Conservation (phyloP, 129 eudicot genomes). For the Saposhnikovia divaricata region DNA sequence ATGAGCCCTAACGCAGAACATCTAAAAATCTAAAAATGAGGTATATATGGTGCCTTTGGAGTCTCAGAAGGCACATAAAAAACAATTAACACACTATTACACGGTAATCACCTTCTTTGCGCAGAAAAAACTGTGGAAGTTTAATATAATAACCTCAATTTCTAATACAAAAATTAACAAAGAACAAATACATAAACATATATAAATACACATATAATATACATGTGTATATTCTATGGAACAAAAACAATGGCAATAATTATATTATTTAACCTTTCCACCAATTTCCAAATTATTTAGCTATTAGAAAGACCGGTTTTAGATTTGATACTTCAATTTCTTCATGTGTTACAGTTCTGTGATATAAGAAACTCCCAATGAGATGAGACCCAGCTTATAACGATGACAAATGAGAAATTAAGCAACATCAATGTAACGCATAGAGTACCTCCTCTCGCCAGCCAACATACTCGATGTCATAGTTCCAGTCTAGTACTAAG, state of each 20-base stretch:
- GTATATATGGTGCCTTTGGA: background rate
- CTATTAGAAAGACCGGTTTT: background rate
- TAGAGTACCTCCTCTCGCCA: conserved; percentile 80
- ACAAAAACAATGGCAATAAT: background rate
- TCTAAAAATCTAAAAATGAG: background rate
- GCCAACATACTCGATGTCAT: conserved; percentile 85
- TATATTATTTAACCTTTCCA: background rate
- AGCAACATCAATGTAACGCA: background rate
- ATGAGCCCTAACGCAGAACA: background rate
- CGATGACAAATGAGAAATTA: background rate
- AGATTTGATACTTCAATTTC: background rate
- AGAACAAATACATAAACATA: background rate
- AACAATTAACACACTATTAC: no score
- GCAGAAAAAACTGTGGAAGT: background rate
- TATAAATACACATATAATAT: no score
- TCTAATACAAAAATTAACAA: background rate
- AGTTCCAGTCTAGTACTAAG: conserved; percentile 42
- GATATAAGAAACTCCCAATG: background rate
- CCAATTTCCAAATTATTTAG: background rate
- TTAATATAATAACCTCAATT: background rate
- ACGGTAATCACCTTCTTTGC: background rate
- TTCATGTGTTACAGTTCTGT: background rate
- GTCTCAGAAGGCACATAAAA: background rate
- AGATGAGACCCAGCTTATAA: background rate
- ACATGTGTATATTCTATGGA: background rate